These are phyloP conservation scores for Pleurozium schreberi DNA, from an alignment of 225 moss, liverwort and hornwort species.

Conservation along the genomic window DNA sequence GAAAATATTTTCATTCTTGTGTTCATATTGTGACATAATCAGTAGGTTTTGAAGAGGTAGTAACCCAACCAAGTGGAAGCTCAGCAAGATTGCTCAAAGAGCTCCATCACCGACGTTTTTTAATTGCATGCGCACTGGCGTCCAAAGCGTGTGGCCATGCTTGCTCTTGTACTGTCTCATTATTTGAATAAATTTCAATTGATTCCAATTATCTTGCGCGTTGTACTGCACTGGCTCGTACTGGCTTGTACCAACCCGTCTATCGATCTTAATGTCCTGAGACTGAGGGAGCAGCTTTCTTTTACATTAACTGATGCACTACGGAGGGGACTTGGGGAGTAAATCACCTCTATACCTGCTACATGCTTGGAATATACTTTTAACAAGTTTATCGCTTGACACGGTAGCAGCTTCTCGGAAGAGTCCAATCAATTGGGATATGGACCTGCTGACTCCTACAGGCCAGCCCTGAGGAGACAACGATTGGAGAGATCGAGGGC, in stretches of 20 bases:
- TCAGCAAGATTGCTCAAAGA: slow-evolving; percentile 3
- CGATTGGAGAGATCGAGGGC: background rate
- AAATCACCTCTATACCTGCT: background rate
- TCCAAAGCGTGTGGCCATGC: background rate
- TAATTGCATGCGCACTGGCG: background rate
- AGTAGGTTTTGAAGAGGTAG: slow-evolving; percentile 33
- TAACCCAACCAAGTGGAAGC: background rate
- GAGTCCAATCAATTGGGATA: background rate
- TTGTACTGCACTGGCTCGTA: background rate
- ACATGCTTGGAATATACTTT: background rate
- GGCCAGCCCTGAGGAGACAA: background rate
- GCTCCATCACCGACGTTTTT: slow-evolving; percentile 1
- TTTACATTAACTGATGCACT: background rate
- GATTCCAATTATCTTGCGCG: background rate
- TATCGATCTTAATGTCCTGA: background rate
- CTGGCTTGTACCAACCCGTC: background rate
- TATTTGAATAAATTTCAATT: slow-evolving; percentile 19
- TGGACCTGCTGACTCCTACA: background rate
- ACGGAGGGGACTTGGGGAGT: background rate
- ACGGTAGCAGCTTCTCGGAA: background rate
- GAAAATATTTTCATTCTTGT: slow-evolving; percentile 44
- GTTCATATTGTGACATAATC: slow-evolving; percentile 74
- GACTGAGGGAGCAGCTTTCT: background rate
- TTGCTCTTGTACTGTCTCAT: slow-evolving; percentile 14
- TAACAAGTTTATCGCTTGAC: background rate